Evolutionary conservation across 2,329 filamentous ascomycete species (phyloP).

Genomic region (Magnaporthiopsis rhizophila): DNA sequence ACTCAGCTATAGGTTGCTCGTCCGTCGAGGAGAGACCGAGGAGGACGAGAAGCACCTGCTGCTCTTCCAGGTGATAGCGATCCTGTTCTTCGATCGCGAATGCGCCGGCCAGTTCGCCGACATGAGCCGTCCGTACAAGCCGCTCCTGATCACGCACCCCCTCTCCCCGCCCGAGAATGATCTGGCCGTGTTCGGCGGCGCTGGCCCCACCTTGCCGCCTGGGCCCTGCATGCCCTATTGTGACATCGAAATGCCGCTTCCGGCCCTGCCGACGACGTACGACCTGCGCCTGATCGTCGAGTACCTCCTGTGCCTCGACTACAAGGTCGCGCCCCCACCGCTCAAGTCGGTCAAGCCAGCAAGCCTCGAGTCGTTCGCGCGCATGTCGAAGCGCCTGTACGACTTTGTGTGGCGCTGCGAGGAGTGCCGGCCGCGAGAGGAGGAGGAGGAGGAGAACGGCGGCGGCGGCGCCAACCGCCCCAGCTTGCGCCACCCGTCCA

Average conservation of each 20-base stretch:
- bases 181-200: background rate
- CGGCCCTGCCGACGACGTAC: background rate
- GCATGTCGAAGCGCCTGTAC: slow-evolving; percentile 2
- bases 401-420: slow-evolving; percentile 2
- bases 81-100: slow-evolving; percentile 7
- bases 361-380: background rate
- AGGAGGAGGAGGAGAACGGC: too few relatives aligned
- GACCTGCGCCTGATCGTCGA: slow-evolving; percentile 5
- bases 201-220: too few relatives aligned
- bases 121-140: background rate
- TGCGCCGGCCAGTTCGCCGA: background rate
- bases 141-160: background rate
- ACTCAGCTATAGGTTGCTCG: background rate
- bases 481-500: background rate
- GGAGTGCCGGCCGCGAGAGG: background rate
- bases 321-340: background rate
- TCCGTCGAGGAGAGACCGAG: background rate
- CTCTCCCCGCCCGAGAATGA: background rate
- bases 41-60: background rate
- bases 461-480: too few relatives aligned
- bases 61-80: slow-evolving; percentile 1
- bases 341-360: background rate
- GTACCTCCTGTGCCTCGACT: slow-evolving; percentile 5
- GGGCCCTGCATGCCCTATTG: background rate
- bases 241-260: background rate